Conservation (phyloP, 2,329 filamentous ascomycete genomes). For the Sarocladiaceae sp. region DNA sequence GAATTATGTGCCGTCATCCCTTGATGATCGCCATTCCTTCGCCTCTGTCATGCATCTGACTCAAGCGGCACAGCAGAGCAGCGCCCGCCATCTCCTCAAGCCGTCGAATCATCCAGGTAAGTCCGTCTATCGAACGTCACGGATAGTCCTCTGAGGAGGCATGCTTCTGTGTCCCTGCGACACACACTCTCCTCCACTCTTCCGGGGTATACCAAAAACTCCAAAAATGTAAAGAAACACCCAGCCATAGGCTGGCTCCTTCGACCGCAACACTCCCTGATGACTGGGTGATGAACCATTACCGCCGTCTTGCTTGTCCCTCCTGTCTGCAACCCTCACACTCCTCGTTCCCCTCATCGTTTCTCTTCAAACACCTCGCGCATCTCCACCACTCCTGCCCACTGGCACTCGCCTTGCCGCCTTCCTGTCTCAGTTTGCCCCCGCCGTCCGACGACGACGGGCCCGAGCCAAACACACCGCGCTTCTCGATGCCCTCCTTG, state of each 20-base stretch:
- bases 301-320: neutral
- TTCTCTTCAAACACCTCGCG: conserved; percentile 6
- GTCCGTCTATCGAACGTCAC: too few relatives aligned
- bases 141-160: too few relatives aligned
- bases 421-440: neutral
- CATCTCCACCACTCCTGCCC: conserved; percentile 8
- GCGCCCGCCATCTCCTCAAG: too few relatives aligned
- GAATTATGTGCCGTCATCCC: too few relatives aligned
- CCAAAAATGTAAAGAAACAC: neutral
- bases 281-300: neutral
- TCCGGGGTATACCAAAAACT: conserved; percentile 9
- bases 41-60: too few relatives aligned
- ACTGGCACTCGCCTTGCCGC: neutral
- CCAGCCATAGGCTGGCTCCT: neutral
- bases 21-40: too few relatives aligned
- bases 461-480: conserved; percentile 33
- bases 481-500: conserved; percentile 48
- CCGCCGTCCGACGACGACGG: neutral
- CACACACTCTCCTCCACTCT: neutral
- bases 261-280: too few relatives aligned
- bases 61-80: too few relatives aligned
- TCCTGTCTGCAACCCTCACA: conserved; percentile 5
- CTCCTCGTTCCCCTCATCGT: conserved; percentile 1
- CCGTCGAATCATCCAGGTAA: too few relatives aligned
- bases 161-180: too few relatives aligned